Percentiles rank a stretch among this genome's conserved stretches.
These are phyloP conservation scores for Ascochyta viciae-villosae DNA, from an alignment of 2,329 filamentous ascomycete genomes.

Conservation along the genomic window DNA sequence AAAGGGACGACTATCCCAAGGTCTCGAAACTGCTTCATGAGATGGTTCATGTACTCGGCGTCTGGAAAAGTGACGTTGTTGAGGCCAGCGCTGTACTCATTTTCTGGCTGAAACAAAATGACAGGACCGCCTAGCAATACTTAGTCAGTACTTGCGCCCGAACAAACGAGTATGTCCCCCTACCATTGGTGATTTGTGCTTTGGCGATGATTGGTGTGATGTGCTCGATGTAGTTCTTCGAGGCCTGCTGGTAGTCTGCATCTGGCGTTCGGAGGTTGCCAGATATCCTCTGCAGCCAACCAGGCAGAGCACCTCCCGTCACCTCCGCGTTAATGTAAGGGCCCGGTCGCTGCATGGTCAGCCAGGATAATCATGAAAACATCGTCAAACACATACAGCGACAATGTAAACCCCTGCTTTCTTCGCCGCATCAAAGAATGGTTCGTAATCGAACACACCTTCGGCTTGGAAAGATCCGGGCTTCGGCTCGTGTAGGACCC, in stretches of 20 bases:
- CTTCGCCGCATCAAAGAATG: constrained; percentile 76
- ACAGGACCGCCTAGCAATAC: constrained; percentile 63
- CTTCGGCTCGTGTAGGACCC: constrained; percentile 76
- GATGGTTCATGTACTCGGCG: constrained; percentile 70
- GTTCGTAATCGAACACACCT: constrained; percentile 73
- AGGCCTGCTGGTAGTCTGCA: constrained; percentile 67
- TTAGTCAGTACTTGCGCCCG: not conserved
- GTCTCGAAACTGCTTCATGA: constrained; percentile 70
- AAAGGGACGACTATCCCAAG: constrained; percentile 75
- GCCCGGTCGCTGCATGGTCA: constrained; percentile 55
- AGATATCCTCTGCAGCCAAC: constrained; percentile 73
- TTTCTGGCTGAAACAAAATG: constrained; percentile 79
- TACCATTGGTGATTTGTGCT: constrained; percentile 78
- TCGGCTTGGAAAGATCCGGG: constrained; percentile 71
- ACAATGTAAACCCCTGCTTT: constrained; percentile 77
- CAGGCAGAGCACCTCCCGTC: constrained; percentile 77
- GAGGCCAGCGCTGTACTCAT: constrained; percentile 70
- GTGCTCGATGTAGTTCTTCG: constrained; percentile 60
- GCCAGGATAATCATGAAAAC: not conserved
- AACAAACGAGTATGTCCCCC: not conserved
- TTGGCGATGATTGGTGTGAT: constrained; percentile 73
- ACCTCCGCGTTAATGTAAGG: constrained; percentile 81
- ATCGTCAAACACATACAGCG: constrained; percentile 52
- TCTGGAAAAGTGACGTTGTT: constrained; percentile 65
- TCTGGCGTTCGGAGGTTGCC: constrained; percentile 68